Evolutionary conservation across 2,329 filamentous ascomycete species (phyloP).

Genomic region (Amauroascus niger): DNA sequence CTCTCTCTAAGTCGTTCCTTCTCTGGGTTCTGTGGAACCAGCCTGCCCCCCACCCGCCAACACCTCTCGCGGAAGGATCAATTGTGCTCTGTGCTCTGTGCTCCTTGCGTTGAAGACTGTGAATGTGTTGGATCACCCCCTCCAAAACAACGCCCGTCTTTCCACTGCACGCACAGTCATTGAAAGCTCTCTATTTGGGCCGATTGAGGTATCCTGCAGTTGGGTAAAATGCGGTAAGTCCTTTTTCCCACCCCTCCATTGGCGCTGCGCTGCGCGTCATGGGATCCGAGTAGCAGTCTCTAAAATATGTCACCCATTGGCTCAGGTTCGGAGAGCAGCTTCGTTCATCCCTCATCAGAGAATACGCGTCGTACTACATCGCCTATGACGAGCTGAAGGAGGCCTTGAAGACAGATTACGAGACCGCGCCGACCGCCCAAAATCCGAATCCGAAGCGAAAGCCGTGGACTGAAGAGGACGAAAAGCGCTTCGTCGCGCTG

Average conservation of each 20-base stretch:
- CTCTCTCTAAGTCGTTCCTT: no score
- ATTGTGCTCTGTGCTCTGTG: neutral
- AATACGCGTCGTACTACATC: slow-evolving; percentile 98
- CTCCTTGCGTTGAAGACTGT: no score
- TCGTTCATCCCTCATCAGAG: slow-evolving; percentile 86
- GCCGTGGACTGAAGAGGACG: slow-evolving; percentile 84
- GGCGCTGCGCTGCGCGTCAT: no score
- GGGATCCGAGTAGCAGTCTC: neutral
- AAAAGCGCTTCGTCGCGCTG: slow-evolving; percentile 74
- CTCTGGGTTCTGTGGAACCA: neutral
- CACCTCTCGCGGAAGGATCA: neutral
- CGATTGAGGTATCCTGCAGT: no score
- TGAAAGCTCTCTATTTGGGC: no score
- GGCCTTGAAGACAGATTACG: slow-evolving; percentile 66
- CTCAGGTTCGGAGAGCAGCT: slow-evolving; percentile 90
- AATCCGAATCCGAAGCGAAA: slow-evolving; percentile 44
- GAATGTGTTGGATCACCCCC: no score
- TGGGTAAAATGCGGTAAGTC: slow-evolving; percentile 6
- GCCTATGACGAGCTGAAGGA: slow-evolving; percentile 90
- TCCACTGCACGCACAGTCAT: neutral
- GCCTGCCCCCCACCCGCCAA: no score
- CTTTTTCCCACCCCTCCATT: no score
- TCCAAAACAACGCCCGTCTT: no score
- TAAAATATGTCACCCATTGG: neutral
- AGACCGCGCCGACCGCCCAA: slow-evolving; percentile 40